Base-by-base conservation (phyloP, 1,284 basidiomycete species). In the Marasmius fiardii region DNA sequence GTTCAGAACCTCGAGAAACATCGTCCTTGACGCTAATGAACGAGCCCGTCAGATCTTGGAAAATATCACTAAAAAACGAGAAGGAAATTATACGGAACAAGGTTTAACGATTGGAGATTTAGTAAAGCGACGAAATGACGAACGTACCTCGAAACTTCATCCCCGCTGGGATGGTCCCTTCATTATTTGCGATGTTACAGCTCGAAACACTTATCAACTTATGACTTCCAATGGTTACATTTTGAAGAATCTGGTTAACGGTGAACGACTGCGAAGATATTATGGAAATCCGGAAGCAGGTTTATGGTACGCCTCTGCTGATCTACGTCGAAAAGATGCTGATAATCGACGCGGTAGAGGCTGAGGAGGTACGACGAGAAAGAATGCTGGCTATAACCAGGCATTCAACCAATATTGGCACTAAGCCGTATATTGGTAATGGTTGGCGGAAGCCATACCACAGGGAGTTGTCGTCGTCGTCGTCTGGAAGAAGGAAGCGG, bases 151-250 rank as follows among this genome's bases (percentile, higher is more conserved):
- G 3, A 57, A 53, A 34, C 20, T 53, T 28, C 56, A 57, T 34
- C 56, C 52, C 14, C 47, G 51, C 21, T 57, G 52, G 56, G 56
- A 57, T 53, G 56, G 56, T 48, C 56, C 56, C 5, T 57, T 57
- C 37, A 57, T 57, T 43, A 51, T 55, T 34, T 23, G 45, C 16
- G 53, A 55, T 33, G 18, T 39, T 52, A 39, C 35, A 16, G 35
- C 26, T 18, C 26, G 26, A n/a, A 52, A 52, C 26, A 52, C 51
- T 41, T 41, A 52, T 20, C 51, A 52, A 37, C 20, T 52, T 8
- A 52, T 52, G 51, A 52, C 51, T 5, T 7, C 6, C 10, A 21
- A 20, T 18, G 35, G 51, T 3, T 52, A 52, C 21, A 52, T 52
- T 21, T 33, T 52, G 18, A 18, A 43, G n/a, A 24, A 53, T 33